phyloP scores from a whole-genome alignment of 1,139 yeast genomes.

The Chernovozyma aurita region DNA sequence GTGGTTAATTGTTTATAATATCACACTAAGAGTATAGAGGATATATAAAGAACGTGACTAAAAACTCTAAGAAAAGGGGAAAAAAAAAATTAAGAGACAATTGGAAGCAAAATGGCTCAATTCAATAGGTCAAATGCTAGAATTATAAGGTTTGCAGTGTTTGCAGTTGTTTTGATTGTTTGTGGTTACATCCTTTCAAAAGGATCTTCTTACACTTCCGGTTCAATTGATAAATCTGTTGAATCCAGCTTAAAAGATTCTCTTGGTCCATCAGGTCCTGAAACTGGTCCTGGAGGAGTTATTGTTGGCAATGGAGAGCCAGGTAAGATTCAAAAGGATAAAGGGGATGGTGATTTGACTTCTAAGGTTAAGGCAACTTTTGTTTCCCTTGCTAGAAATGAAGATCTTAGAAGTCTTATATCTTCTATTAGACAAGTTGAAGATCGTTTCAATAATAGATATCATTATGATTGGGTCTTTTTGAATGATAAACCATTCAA shows the following conservation, averaged over 20 bases:
- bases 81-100: too few species aligned
- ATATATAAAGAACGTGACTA: too few species aligned
- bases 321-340: slow-evolving; percentile 11
- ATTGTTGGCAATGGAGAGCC: slow-evolving; percentile 5
- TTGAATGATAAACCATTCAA: slow-evolving; percentile 40
- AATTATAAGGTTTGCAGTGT: slow-evolving; percentile 54
- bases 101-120: slow-evolving; percentile 5
- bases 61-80: too few species aligned
- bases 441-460: slow-evolving; percentile 41
- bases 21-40: too few species aligned
- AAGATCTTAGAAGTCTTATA: slow-evolving; percentile 31
- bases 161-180: slow-evolving; percentile 51
- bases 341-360: slow-evolving; percentile 1
- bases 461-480: slow-evolving; percentile 45
- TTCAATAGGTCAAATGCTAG: slow-evolving; percentile 56
- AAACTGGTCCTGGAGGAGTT: slow-evolving; percentile 9
- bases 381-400: slow-evolving; percentile 42
- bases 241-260: slow-evolving; percentile 2
- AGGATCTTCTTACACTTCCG: slow-evolving; percentile 48
- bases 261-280: slow-evolving; percentile 3
- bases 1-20: too few species aligned
- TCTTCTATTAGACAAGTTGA: slow-evolving; percentile 42
- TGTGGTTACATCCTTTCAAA: slow-evolving; percentile 60
- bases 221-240: slow-evolving; percentile 11
- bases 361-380: slow-evolving; percentile 41